Evolutionary conservation across 805 yeast genomes (phyloP), one percentile per base, ranked within the genome.

Genomic region (Cyberlindnera saturnus): DNA sequence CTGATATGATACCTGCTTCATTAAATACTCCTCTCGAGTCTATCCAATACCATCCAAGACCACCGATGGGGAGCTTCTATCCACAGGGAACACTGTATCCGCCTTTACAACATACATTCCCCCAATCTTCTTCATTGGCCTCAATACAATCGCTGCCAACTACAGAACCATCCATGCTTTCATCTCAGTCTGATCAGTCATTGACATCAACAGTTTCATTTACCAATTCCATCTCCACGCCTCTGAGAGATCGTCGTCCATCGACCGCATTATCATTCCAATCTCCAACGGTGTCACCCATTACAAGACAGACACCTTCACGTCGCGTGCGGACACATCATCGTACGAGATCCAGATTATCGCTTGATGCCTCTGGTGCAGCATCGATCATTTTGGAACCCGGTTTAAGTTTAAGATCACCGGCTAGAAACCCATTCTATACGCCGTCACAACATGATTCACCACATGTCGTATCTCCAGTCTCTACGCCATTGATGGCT

Each of bases 401-500:
- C 46, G 53, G 13, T 51, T 56, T 32, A 42, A 47, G 14, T 53
- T 56, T 4, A 16, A 63, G 61, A 50, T 66, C 71, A 3, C 70
- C 72, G 3, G 60, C 57, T n/a, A 67, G 67, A 6, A 72, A 71
- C 49, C 77, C 77, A 13, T 73, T 72, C 51, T 71, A 71, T 50
- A 71, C 73, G 2, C 76, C 35, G 1, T 38, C 75, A 3, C 65
- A 16, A 11, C 15, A 15, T 70, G 1, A 51, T 68, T 11, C 69
- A 69, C 42, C 44, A 67, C 45, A 36, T 18, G 29, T 34, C 19
- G 46, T 36, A n/a, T 52, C 53, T 15, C 55, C 55, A 32, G 38
- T 48, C 4, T 32, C 41, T 10, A 46, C 59, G 26, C 48, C 61
- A 31, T 36, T 56, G 41, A 42, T 54, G 29, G 43, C 59, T 11